These are phyloP conservation scores for Tephrocybe sp. DNA, from an alignment of 768 basidiomycete genomes.

Conservation along the genomic window DNA sequence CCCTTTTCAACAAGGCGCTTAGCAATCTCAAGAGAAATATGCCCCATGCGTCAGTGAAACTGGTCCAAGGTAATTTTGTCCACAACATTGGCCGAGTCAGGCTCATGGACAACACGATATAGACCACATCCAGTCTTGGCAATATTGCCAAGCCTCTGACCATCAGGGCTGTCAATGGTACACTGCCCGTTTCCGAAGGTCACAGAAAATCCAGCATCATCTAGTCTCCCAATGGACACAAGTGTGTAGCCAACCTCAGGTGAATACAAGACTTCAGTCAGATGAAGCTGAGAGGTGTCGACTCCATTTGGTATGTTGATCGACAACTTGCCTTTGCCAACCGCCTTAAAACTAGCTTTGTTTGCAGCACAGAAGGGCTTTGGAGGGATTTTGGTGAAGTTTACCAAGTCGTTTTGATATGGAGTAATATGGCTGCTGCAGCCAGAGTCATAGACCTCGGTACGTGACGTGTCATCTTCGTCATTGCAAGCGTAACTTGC, in stretches of 20 bases:
- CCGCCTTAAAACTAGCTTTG: too few species aligned
- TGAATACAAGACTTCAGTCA: constrained; percentile 34
- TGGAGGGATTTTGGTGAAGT: constrained; percentile 22
- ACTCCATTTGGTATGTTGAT: constrained; percentile 31
- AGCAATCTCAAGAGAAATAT: constrained; percentile 25
- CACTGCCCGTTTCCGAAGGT: constrained; percentile 29
- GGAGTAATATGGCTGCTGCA: constrained; percentile 21
- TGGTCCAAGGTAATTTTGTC: constrained; percentile 22
- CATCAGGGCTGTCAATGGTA: constrained; percentile 17
- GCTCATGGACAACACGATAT: constrained; percentile 10
- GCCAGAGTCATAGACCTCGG: constrained; percentile 16
- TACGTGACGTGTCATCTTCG: background rate
- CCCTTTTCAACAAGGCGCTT: constrained; percentile 23
- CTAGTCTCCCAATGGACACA: constrained; percentile 32
- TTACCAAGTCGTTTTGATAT: constrained; percentile 20
- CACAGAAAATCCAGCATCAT: constrained; percentile 26
- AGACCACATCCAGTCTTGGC: constrained; percentile 22
- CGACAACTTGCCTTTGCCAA: constrained; percentile 26
- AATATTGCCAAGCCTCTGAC: constrained; percentile 18
- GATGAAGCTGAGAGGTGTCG: constrained; percentile 19
- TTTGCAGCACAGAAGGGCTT: constrained; percentile 23
- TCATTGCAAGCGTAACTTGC: too few species aligned
- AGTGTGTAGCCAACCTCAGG: constrained; percentile 36
- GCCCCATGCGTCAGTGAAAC: constrained; percentile 31
- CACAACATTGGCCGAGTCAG: background rate